Percentiles rank a stretch among this genome's conserved stretches.
Conservation (phyloP, 2,329 filamentous ascomycete species). For the Hymenoscyphus albidus region DNA sequence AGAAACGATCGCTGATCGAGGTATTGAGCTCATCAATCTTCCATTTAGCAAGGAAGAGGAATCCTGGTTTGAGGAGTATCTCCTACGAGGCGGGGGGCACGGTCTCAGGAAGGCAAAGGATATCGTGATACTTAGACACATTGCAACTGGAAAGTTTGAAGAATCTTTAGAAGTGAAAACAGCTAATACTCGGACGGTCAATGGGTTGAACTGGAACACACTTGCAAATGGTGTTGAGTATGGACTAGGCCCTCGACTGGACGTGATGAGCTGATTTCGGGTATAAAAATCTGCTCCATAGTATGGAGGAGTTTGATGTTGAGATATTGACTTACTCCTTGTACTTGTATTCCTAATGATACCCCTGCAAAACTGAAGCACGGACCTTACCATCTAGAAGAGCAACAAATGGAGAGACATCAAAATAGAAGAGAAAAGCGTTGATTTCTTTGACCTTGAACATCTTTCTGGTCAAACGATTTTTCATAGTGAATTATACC, state of each 20-base stretch:
- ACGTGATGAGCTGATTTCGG: background rate
- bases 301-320: background rate
- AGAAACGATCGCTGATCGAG: conserved; percentile 48
- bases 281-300: background rate
- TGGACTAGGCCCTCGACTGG: conserved; percentile 31
- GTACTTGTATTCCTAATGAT: background rate
- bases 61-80: conserved; percentile 66
- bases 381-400: background rate
- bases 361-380: background rate
- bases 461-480: background rate
- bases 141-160: conserved; percentile 60
- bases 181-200: conserved; percentile 23
- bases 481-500: background rate
- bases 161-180: conserved; percentile 46
- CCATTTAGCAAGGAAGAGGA: conserved; percentile 71
- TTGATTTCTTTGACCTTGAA: background rate
- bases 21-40: conserved; percentile 67
- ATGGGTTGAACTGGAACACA: conserved; percentile 31
- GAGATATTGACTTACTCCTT: background rate
- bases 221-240: conserved; percentile 29
- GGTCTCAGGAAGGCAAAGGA: conserved; percentile 64
- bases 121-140: conserved; percentile 68
- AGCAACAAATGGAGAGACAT: background rate
- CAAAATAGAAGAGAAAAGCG: background rate
- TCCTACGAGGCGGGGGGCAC: conserved; percentile 62